A percentile compares a stretch with the other conserved stretches of the same genome.
phyloP scores from a whole-genome alignment of 345 rosid species.

The Noccaea bulbosa region DNA sequence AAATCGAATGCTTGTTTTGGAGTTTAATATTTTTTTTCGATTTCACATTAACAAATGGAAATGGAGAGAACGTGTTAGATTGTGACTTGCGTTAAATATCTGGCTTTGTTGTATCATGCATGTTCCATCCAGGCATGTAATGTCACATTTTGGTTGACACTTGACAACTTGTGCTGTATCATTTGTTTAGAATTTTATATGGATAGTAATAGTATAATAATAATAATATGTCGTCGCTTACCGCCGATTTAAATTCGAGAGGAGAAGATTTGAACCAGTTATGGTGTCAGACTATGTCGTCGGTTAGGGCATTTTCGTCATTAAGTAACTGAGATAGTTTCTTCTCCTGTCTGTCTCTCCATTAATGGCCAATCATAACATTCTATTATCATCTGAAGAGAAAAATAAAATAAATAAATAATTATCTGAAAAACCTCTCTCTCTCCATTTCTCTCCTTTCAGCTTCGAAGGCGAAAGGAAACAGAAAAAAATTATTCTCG shows the following conservation, averaged over 20 bases:
- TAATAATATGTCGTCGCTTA: too few species aligned
- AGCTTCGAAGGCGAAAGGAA: constrained; percentile 20
- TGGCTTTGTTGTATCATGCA: constrained; percentile 23
- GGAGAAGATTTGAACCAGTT: constrained; percentile 8
- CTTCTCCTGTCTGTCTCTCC: constrained; percentile 13
- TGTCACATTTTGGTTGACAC: constrained; percentile 19
- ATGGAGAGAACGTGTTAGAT: constrained; percentile 37
- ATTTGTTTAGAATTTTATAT: background rate
- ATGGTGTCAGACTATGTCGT: constrained; percentile 26
- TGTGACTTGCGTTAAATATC: constrained; percentile 24
- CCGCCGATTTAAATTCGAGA: background rate
- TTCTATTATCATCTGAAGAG: constrained; percentile 28
- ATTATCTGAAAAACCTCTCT: constrained; percentile 19
- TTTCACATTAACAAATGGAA: background rate
- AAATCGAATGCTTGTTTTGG: background rate
- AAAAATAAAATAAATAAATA: background rate
- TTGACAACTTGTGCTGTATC: constrained; percentile 4
- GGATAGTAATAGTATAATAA: background rate
- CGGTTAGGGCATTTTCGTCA: constrained; percentile 31
- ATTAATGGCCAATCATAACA: constrained; percentile 43
- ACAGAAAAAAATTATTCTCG: background rate
- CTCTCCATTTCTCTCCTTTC: constrained; percentile 7
- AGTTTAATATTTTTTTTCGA: background rate
- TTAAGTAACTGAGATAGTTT: constrained; percentile 1
- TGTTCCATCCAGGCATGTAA: constrained; percentile 17